These are phyloP conservation scores for Dothistroma pini DNA, from an alignment of 2,329 filamentous ascomycete genomes.

Conservation along the genomic window DNA sequence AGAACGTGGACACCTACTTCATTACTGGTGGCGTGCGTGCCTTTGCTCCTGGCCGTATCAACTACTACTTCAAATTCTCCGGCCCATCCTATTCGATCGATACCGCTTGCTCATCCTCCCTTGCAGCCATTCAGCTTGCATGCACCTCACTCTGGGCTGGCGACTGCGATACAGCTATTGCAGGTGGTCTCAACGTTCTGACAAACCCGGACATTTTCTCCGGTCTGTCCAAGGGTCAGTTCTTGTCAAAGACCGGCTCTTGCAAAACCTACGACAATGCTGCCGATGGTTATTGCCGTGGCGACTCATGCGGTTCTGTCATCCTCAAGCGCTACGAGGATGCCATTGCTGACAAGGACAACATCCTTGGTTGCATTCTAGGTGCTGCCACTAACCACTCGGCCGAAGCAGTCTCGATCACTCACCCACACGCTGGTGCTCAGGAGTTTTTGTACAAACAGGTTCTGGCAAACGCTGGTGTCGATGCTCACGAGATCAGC, in stretches of 20 bases:
- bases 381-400: conserved; percentile 78
- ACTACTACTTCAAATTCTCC: conserved; percentile 74
- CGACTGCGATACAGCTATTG: conserved; percentile 77
- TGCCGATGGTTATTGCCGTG: conserved; percentile 79
- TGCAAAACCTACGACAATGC: conserved; percentile 79
- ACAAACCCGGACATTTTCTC: conserved; percentile 79
- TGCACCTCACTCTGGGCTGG: conserved; percentile 71
- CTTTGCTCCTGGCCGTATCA: conserved; percentile 62
- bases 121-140: conserved; percentile 67
- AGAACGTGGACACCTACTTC: conserved; percentile 68
- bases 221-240: conserved; percentile 71
- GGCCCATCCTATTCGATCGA: conserved; percentile 70
- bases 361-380: conserved; percentile 68
- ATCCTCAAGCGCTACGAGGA: conserved; percentile 77
- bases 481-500: conserved; percentile 72
- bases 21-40: conserved; percentile 61
- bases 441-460: conserved; percentile 68
- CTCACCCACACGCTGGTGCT: conserved; percentile 72
- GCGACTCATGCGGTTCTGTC: conserved; percentile 69
- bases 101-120: conserved; percentile 73
- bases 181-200: conserved; percentile 73
- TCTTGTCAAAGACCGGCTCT: conserved; percentile 70
- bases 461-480: conserved; percentile 67
- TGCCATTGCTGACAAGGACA: conserved; percentile 70
- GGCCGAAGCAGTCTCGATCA: conserved; percentile 76